A percentile compares a stretch with the other conserved stretches of the same genome.
phyloP scores from a whole-genome alignment of 306 rosid genomes.

The Echinosophora koreensis region DNA sequence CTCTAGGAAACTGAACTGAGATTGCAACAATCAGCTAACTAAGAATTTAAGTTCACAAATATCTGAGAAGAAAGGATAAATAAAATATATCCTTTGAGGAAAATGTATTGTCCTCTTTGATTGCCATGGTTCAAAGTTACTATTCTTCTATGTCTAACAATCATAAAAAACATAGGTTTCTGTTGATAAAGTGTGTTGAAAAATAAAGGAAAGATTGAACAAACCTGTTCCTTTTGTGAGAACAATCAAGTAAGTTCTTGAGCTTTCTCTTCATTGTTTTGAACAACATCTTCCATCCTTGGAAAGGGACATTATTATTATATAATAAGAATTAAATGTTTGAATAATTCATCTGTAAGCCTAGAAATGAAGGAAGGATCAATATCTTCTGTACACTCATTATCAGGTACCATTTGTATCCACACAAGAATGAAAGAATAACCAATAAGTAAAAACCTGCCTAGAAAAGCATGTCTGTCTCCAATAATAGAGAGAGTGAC shows the following conservation, averaged over 20 bases:
- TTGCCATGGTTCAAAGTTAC: constrained; percentile 27
- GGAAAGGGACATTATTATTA: constrained; percentile 37
- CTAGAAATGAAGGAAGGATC: constrained; percentile 29
- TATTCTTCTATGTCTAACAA: constrained; percentile 18
- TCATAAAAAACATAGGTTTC: constrained; percentile 3
- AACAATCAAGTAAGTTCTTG: constrained; percentile 48
- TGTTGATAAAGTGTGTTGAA: constrained; percentile 13
- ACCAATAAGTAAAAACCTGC: constrained; percentile 20
- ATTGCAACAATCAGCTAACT: constrained; percentile 14
- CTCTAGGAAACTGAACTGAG: constrained; percentile 22
- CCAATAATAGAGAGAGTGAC: background rate
- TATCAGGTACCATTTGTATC: constrained; percentile 23
- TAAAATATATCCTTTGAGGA: background rate
- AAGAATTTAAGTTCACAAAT: constrained; percentile 9
- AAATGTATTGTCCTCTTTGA: constrained; percentile 32
- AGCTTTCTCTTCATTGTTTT: constrained; percentile 48
- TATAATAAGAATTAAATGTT: constrained; percentile 34
- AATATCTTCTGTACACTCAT: constrained; percentile 20
- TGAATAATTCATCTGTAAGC: constrained; percentile 19
- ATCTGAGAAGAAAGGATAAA: constrained; percentile 1
- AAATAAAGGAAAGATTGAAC: constrained; percentile 37
- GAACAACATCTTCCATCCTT: constrained; percentile 61
- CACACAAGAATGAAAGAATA: constrained; percentile 33
- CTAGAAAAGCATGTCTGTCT: constrained; percentile 36
- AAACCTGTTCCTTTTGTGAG: constrained; percentile 56